phyloP scores from a whole-genome alignment of 345 rosid genomes.

The Pistacia vera region DNA sequence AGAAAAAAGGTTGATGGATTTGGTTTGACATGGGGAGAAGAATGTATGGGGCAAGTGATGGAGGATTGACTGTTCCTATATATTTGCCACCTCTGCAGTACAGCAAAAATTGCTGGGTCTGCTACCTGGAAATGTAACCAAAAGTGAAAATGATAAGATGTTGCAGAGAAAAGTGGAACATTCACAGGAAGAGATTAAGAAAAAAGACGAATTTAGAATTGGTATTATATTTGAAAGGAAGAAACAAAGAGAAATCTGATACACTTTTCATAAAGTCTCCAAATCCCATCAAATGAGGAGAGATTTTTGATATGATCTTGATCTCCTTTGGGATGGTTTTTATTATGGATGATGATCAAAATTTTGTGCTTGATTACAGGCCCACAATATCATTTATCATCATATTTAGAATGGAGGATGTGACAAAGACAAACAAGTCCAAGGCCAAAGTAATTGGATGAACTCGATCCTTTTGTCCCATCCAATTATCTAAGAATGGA shows the following conservation, averaged over 20 bases:
- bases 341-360: slow-evolving; percentile 15
- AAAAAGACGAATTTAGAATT: no score
- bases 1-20: not conserved
- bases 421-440: slow-evolving; percentile 1
- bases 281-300: slow-evolving; percentile 33
- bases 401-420: slow-evolving; percentile 1
- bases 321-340: not conserved
- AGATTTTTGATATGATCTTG: slow-evolving; percentile 26
- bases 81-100: slow-evolving; percentile 34
- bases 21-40: slow-evolving; percentile 28
- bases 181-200: slow-evolving; percentile 6
- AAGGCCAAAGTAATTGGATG: not conserved
- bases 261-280: slow-evolving; percentile 7
- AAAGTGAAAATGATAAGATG: slow-evolving; percentile 48
- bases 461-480: not conserved
- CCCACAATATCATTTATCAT: slow-evolving; percentile 19
- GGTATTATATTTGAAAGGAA: slow-evolving; percentile 11
- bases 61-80: slow-evolving; percentile 36
- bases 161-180: slow-evolving; percentile 43
- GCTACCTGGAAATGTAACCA: slow-evolving; percentile 45
- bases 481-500: not conserved
- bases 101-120: slow-evolving; percentile 36
- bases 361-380: slow-evolving; percentile 8
- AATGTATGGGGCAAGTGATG: slow-evolving; percentile 53
- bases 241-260: slow-evolving; percentile 12